Conservation (phyloP, 108 stramenopile species). For the Pseudonitzschia multistriata region DNA sequence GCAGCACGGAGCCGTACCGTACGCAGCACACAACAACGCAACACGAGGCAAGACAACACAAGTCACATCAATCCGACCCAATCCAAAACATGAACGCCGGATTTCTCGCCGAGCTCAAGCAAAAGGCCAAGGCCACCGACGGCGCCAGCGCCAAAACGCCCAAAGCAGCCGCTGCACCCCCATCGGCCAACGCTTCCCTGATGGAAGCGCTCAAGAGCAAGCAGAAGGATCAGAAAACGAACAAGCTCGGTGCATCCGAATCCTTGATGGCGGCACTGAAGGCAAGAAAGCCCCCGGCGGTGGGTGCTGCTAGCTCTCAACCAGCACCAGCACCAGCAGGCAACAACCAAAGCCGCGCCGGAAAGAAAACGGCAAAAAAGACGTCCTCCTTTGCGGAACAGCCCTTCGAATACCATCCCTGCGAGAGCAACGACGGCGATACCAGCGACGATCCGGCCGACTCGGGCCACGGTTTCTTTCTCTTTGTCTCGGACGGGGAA, state of each 20-base stretch:
- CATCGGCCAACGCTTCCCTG: no score
- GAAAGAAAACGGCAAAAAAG: not conserved
- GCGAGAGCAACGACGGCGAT: not conserved
- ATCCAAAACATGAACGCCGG: not conserved
- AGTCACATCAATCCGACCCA: no score
- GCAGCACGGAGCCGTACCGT: not conserved
- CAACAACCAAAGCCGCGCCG: not conserved
- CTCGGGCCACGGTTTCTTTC: not conserved
- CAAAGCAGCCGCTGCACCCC: no score
- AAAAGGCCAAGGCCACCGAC: not conserved
- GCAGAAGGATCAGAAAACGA: not conserved
- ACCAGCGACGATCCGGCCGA: not conserved
- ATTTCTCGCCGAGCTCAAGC: slow-evolving; percentile 1
- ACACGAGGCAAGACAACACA: not conserved
- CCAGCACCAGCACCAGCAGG: not conserved
- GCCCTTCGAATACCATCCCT: not conserved
- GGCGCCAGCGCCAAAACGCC: not conserved
- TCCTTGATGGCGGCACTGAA: slow-evolving; percentile 13
- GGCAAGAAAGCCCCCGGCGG: not conserved
- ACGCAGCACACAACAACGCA: not conserved
- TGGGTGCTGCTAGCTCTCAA: not conserved
- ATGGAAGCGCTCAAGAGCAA: no score
- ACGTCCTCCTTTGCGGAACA: not conserved
- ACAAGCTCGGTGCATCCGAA: not conserved
- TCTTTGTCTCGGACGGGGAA: not conserved